Percentiles rank a stretch among this genome's conserved stretches.
phyloP scores from a whole-genome alignment of 2,329 filamentous ascomycete species.

The Ophiostoma quercus region DNA sequence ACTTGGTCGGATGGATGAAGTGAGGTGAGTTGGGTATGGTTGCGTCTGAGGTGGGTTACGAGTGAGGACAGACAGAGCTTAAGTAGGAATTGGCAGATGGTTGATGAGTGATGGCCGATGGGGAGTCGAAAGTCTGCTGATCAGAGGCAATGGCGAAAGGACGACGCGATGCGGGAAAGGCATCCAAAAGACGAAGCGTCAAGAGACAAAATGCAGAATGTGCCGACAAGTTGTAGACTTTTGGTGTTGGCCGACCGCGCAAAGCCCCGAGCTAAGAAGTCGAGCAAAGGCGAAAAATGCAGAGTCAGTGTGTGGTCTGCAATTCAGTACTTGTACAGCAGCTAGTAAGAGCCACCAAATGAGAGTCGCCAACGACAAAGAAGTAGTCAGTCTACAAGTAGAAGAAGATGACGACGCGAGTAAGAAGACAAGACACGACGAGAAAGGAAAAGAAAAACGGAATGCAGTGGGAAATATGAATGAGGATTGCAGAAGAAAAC shows the following conservation, averaged over 20 bases:
- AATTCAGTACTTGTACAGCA: background rate
- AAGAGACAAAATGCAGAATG: background rate
- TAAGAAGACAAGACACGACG: background rate
- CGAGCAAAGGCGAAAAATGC: constrained; percentile 1
- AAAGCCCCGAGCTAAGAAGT: background rate
- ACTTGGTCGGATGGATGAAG: background rate
- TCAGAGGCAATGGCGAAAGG: background rate
- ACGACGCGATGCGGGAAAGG: background rate
- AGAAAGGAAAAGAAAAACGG: background rate
- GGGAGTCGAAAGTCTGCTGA: background rate
- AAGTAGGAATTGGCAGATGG: background rate
- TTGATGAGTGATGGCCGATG: background rate
- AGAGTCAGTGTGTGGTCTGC: background rate
- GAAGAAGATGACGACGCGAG: background rate
- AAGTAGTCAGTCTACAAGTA: background rate
- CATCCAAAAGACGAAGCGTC: background rate
- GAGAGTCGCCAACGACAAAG: background rate
- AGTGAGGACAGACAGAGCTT: background rate
- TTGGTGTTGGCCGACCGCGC: background rate
- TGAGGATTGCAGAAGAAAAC: background rate
- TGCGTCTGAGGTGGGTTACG: constrained; percentile 3
- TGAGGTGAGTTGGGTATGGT: background rate
- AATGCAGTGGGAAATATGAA: background rate
- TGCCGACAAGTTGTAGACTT: background rate
- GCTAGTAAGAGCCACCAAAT: background rate